Percentiles rank a stretch among this genome's conserved stretches.
These are phyloP conservation scores for Calocybe gangraenosa DNA, from an alignment of 768 basidiomycete genomes.

Conservation along the genomic window DNA sequence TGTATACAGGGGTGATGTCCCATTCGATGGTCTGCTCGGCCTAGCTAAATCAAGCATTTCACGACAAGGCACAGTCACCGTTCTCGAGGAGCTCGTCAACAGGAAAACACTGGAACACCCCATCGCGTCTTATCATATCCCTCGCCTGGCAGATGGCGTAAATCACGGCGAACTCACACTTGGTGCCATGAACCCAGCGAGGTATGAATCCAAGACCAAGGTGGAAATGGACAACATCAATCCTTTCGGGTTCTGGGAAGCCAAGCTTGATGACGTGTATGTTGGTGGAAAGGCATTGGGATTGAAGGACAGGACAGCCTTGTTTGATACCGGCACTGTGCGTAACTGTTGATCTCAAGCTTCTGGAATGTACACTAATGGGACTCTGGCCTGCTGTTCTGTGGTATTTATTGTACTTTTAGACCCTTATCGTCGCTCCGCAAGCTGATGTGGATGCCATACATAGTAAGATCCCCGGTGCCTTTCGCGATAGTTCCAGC, in stretches of 20 bases:
- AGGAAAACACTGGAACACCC: slow-evolving; percentile 45
- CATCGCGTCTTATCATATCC: slow-evolving; percentile 66
- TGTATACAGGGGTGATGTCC: slow-evolving; percentile 22
- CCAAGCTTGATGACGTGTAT: slow-evolving; percentile 39
- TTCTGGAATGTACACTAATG: no score
- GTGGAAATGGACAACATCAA: slow-evolving; percentile 49
- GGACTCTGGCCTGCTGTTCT: no score
- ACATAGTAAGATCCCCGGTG: slow-evolving; percentile 53
- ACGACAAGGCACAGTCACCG: slow-evolving; percentile 47
- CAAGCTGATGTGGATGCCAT: slow-evolving; percentile 48
- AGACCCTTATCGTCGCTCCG: slow-evolving; percentile 19
- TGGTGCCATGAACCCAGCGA: slow-evolving; percentile 53
- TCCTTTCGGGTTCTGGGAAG: slow-evolving; percentile 48
- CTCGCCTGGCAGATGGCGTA: slow-evolving; percentile 47
- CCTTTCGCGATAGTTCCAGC: slow-evolving; percentile 29
- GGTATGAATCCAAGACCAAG: slow-evolving; percentile 45
- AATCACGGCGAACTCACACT: slow-evolving; percentile 61
- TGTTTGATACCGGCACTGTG: slow-evolving; percentile 41
- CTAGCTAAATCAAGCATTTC: slow-evolving; percentile 41
- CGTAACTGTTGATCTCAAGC: slow-evolving; percentile 1
- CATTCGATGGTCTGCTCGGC: slow-evolving; percentile 60
- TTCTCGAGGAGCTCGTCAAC: slow-evolving; percentile 50
- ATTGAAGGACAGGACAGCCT: slow-evolving; percentile 47
- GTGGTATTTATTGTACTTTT: background rate
- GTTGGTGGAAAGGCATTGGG: slow-evolving; percentile 43